Percentiles rank a stretch among this genome's conserved stretches.
These are phyloP conservation scores for Penicillium paradoxum DNA, from an alignment of 495 filamentous ascomycete genomes.

Conservation along the genomic window DNA sequence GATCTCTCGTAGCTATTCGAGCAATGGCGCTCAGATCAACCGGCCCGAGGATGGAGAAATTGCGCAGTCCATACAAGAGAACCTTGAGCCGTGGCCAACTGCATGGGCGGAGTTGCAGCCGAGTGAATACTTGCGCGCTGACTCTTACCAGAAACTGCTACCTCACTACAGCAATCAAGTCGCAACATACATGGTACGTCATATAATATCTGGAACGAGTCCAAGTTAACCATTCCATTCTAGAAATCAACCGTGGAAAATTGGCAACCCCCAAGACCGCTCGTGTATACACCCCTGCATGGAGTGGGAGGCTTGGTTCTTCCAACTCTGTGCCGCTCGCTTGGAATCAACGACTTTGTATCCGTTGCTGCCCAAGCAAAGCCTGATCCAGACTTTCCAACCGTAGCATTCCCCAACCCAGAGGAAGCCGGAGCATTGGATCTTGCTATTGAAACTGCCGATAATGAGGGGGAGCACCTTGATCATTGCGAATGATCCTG, in stretches of 20 bases:
- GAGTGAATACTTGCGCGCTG: slow-evolving; percentile 35
- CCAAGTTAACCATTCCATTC: slow-evolving; percentile 8
- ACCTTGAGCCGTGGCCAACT: slow-evolving; percentile 48
- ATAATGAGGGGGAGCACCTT: slow-evolving; percentile 42
- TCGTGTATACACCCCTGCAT: slow-evolving; percentile 69
- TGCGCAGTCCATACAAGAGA: slow-evolving; percentile 52
- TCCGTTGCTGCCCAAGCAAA: slow-evolving; percentile 47
- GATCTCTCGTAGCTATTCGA: slow-evolving; percentile 48
- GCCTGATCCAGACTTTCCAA: slow-evolving; percentile 66
- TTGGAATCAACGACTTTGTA: slow-evolving; percentile 43
- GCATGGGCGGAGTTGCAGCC: slow-evolving; percentile 49
- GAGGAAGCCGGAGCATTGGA: slow-evolving; percentile 68
- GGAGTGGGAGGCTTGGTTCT: slow-evolving; percentile 57
- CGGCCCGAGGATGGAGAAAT: slow-evolving; percentile 60
- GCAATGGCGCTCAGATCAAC: slow-evolving; percentile 67
- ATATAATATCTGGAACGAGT: background rate
- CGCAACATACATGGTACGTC: slow-evolving; percentile 33
- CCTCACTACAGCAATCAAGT: slow-evolving; percentile 42
- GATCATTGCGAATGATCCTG: slow-evolving; percentile 65
- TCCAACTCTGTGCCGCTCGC: slow-evolving; percentile 34
- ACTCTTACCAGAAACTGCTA: slow-evolving; percentile 37
- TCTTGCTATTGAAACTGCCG: slow-evolving; percentile 54
- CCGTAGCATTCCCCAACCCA: slow-evolving; percentile 66
- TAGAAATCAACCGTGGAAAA: slow-evolving; percentile 36
- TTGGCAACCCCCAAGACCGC: slow-evolving; percentile 31